Conservation (phyloP, 495 filamentous ascomycete species). For the Tuber indicum region DNA sequence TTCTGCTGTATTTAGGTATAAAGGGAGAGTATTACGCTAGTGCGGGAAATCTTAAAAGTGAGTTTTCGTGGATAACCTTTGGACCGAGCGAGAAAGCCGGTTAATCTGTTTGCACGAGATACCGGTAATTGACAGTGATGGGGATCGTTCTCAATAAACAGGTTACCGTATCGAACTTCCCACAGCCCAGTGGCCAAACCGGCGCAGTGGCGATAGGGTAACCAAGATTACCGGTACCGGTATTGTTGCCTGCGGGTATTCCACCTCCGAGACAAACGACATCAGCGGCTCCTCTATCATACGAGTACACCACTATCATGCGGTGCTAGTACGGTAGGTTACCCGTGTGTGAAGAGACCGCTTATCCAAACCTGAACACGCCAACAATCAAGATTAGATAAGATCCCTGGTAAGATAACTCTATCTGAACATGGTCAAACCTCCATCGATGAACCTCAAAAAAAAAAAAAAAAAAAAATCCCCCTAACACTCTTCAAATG, state of each 20-base stretch:
- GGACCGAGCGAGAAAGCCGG: background rate
- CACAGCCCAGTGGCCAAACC: background rate
- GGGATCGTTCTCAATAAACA: background rate
- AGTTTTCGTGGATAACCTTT: background rate
- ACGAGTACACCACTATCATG: too few relatives aligned
- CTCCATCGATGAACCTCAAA: conserved; percentile 1
- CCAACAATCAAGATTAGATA: background rate
- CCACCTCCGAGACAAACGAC: background rate
- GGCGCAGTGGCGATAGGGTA: background rate
- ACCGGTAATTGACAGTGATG: background rate
- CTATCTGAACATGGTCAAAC: background rate
- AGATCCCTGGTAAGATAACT: conserved; percentile 3
- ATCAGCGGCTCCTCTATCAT: background rate
- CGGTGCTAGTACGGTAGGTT: too few relatives aligned
- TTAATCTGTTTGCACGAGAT: background rate
- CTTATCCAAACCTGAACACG: background rate
- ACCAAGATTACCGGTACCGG: background rate
- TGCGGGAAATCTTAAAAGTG: background rate
- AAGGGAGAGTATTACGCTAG: background rate
- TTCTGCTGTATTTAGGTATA: background rate
- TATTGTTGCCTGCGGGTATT: too few relatives aligned
- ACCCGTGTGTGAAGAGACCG: background rate
- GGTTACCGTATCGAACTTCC: background rate
- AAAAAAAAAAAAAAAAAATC: conserved; percentile 6
- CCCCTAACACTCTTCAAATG: background rate